phyloP scores from a whole-genome alignment of 2,329 filamentous ascomycete species.

The Fusarium veterinarium region DNA sequence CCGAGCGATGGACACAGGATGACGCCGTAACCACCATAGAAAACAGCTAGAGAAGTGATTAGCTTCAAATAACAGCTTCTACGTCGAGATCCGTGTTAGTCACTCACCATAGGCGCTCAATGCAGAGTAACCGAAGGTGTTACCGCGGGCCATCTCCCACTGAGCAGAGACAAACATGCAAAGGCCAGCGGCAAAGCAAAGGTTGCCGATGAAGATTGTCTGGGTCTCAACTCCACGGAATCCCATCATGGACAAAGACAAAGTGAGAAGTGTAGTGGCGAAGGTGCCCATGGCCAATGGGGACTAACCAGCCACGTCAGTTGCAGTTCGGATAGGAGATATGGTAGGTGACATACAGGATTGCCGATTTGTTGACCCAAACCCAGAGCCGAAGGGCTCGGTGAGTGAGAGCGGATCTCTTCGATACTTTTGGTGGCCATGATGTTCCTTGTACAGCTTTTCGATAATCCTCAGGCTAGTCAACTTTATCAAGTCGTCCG shows the following conservation, averaged over 20 bases:
- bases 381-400: not conserved
- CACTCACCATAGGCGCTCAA: constrained; percentile 43
- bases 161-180: constrained; percentile 47
- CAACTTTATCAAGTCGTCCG: not conserved
- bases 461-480: not conserved
- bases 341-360: not conserved
- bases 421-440: constrained; percentile 27
- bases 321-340: rapidly evolving
- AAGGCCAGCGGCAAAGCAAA: constrained; percentile 46
- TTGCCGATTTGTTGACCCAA: constrained; percentile 14
- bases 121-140: constrained; percentile 46
- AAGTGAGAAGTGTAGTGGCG: constrained; percentile 42
- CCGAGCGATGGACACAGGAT: constrained; percentile 42
- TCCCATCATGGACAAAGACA: constrained; percentile 47
- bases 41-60: constrained; percentile 26
- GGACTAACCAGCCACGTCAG: constrained; percentile 8
- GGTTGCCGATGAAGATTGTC: constrained; percentile 45
- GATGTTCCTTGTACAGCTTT: rapidly evolving
- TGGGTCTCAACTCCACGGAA: constrained; percentile 44
- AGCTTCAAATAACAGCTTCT: not conserved
- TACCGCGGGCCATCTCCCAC: constrained; percentile 44
- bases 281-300: constrained; percentile 47
- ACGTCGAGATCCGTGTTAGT: rapidly evolving
- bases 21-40: constrained; percentile 46
- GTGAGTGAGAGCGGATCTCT: constrained; percentile 11